These are phyloP conservation scores for Tuber magnatum DNA, from an alignment of 495 filamentous ascomycete genomes.

Conservation along the genomic window DNA sequence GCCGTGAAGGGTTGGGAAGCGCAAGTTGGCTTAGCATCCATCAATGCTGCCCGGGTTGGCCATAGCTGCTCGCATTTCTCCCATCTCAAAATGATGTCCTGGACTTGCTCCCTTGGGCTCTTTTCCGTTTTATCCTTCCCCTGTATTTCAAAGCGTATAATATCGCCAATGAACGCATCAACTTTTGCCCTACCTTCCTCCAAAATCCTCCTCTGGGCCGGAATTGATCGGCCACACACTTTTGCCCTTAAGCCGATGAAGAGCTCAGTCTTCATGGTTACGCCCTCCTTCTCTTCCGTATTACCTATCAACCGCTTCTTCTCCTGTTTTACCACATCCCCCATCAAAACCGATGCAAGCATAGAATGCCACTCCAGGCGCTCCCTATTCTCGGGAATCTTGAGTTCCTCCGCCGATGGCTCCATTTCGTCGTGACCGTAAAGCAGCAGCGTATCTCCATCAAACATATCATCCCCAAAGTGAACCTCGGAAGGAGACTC, in stretches of 20 bases:
- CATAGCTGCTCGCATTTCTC: slow-evolving; percentile 79
- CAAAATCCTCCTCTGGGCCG: slow-evolving; percentile 72
- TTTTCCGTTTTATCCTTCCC: slow-evolving; percentile 89
- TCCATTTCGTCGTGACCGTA: slow-evolving; percentile 77
- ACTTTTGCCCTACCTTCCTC: slow-evolving; percentile 68
- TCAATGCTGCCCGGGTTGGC: slow-evolving; percentile 67
- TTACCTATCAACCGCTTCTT: slow-evolving; percentile 88
- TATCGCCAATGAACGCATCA: slow-evolving; percentile 68
- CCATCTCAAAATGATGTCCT: slow-evolving; percentile 79
- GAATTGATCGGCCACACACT: slow-evolving; percentile 71
- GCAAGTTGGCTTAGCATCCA: slow-evolving; percentile 60
- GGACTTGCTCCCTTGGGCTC: slow-evolving; percentile 73
- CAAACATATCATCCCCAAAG: slow-evolving; percentile 75
- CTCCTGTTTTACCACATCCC: slow-evolving; percentile 94
- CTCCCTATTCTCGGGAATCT: slow-evolving; percentile 80
- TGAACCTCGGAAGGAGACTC: slow-evolving; percentile 78
- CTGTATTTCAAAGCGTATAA: slow-evolving; percentile 87
- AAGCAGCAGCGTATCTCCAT: slow-evolving; percentile 88
- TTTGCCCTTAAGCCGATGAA: slow-evolving; percentile 83
- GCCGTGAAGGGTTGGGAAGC: slow-evolving; percentile 67
- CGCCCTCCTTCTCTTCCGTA: slow-evolving; percentile 62
- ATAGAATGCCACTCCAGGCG: slow-evolving; percentile 96
- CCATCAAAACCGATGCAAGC: slow-evolving; percentile 89
- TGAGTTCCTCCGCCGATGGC: slow-evolving; percentile 79
- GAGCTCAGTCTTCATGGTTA: slow-evolving; percentile 68